Evolutionary conservation across 2,329 filamentous ascomycete species (phyloP).

Genomic region (Sphaerulina musiva): DNA sequence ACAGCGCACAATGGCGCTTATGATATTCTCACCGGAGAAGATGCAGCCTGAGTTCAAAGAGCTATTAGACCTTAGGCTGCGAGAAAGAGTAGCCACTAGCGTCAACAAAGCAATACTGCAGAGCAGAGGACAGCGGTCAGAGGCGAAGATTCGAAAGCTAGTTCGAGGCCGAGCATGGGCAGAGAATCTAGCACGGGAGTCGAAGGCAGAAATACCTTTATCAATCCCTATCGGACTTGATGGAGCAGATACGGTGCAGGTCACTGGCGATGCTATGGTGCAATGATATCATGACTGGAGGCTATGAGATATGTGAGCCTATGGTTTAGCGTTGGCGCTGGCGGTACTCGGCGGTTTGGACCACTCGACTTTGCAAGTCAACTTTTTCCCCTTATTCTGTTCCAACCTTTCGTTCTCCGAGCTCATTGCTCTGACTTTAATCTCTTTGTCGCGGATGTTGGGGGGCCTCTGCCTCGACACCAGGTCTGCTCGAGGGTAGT

Average conservation of each 20-base stretch:
- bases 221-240: constrained; percentile 40
- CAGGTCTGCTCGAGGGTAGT: no score
- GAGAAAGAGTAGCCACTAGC: constrained; percentile 73
- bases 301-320: constrained; percentile 1
- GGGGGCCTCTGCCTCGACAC: no score
- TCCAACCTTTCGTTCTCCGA: not conserved
- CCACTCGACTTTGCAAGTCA: not conserved
- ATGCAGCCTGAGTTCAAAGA: constrained; percentile 68
- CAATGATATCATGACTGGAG: constrained; percentile 15
- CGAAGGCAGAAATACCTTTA: constrained; percentile 38
- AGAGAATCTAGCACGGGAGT: constrained; percentile 54
- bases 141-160: constrained; percentile 75
- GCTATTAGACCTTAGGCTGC: constrained; percentile 70
- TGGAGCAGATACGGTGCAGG: constrained; percentile 14
- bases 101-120: constrained; percentile 86
- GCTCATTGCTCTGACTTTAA: not conserved
- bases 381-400: not conserved
- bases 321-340: constrained; percentile 25
- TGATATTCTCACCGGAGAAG: constrained; percentile 79
- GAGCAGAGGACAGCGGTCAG: constrained; percentile 63
- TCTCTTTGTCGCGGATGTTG: no score
- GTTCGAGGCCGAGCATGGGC: constrained; percentile 81
- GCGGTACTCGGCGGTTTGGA: constrained; percentile 7
- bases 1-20: constrained; percentile 84
- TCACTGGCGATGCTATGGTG: constrained; percentile 23